A percentile compares a stretch with the other conserved stretches of the same genome.
Evolutionary conservation across 352 stramenopile species (phyloP).

Genomic region (Phytophthora melonis): DNA sequence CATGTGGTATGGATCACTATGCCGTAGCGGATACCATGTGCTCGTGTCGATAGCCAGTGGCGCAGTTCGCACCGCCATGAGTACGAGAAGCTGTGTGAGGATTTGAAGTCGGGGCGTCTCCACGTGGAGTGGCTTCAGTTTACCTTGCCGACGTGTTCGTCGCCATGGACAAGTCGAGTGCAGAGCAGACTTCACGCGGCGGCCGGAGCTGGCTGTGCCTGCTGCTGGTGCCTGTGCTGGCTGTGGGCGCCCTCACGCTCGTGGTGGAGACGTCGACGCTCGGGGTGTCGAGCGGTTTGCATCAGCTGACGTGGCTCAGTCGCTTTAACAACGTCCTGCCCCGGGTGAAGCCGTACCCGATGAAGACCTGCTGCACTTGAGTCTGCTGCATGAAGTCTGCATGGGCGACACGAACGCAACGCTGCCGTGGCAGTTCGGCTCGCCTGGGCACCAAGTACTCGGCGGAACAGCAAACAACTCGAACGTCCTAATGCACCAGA

Average conservation of each 20-base stretch:
- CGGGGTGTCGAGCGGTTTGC: constrained; percentile 18
- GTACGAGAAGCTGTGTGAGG: constrained; percentile 31
- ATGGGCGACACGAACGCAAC: constrained; percentile 29
- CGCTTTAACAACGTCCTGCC: constrained; percentile 22
- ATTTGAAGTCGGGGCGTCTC: constrained; percentile 25
- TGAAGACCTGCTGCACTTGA: constrained; percentile 44
- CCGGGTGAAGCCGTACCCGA: constrained; percentile 25
- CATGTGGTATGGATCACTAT: constrained; percentile 2
- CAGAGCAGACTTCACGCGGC: constrained; percentile 1
- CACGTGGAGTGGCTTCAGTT: constrained; percentile 25
- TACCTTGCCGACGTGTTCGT: constrained; percentile 7
- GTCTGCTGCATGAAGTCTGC: constrained; percentile 46
- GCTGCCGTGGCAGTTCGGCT: constrained; percentile 47
- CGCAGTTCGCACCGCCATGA: constrained; percentile 17
- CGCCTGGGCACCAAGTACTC: constrained; percentile 35
- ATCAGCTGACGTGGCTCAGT: constrained; percentile 24
- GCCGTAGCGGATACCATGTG: constrained; percentile 8
- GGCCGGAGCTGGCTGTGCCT: constrained; percentile 22
- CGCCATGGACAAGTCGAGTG: constrained; percentile 21
- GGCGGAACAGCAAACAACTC: constrained; percentile 35
- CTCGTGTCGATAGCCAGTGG: constrained; percentile 28
- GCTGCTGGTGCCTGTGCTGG: constrained; percentile 30
- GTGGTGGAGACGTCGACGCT: constrained; percentile 34
- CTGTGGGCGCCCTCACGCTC: constrained; percentile 26
- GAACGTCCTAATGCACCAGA: constrained; percentile 32